These are phyloP conservation scores for Chondrostereum purpureum DNA, from an alignment of 1,284 basidiomycete species.

Conservation along the genomic window DNA sequence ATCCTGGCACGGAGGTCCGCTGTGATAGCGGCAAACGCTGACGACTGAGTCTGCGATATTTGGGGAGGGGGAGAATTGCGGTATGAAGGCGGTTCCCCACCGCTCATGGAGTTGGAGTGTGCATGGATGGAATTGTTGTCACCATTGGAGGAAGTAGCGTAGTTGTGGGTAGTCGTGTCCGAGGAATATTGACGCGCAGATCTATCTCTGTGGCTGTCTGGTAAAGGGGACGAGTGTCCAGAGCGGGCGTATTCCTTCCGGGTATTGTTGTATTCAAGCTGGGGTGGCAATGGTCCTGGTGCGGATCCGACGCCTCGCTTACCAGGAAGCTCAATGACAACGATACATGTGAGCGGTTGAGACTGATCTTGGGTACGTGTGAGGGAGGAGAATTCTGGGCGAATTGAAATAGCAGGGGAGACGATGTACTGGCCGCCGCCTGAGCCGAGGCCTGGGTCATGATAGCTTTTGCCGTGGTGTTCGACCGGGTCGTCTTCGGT, in stretches of 20 bases:
- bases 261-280: conserved; percentile 30
- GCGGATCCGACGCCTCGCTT: conserved; percentile 52
- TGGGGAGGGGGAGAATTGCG: not conserved
- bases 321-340: conserved; percentile 82
- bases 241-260: conserved; percentile 31
- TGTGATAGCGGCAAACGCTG: conserved; percentile 74
- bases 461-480: conserved; percentile 20
- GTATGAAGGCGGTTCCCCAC: not conserved
- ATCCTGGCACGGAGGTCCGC: conserved; percentile 85
- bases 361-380: conserved; percentile 65
- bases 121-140: conserved; percentile 18
- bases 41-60: conserved; percentile 23
- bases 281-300: conserved; percentile 52
- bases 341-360: conserved; percentile 83
- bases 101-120: not conserved
- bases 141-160: conserved; percentile 26
- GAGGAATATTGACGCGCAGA: not conserved
- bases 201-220: conserved; percentile 6
- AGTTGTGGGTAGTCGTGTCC: conserved; percentile 21
- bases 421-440: conserved; percentile 64
- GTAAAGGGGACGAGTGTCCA: conserved; percentile 27
- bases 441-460: not conserved
- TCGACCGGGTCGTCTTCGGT: conserved; percentile 79
- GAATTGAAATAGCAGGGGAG: conserved; percentile 82
- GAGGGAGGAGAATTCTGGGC: conserved; percentile 81